phyloP scores from a whole-genome alignment of 495 filamentous ascomycete genomes.

The Pseudevernia furfuracea region DNA sequence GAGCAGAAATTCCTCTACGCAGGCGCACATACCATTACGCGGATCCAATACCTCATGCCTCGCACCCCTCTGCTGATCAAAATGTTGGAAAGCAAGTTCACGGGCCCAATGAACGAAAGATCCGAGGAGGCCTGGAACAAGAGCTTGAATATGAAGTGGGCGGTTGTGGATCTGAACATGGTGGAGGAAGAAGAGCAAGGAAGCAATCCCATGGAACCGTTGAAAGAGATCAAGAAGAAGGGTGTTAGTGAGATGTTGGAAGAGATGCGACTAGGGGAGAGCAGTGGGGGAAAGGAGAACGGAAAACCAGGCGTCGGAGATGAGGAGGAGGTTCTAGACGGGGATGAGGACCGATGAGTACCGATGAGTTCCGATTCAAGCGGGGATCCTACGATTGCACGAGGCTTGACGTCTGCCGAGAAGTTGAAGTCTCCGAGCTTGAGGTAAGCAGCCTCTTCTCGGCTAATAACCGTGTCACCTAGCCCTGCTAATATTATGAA shows the following conservation, averaged over 20 bases:
- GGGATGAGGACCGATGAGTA: neutral
- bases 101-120: neutral
- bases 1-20: neutral
- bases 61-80: neutral
- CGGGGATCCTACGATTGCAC: neutral
- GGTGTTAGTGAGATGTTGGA: neutral
- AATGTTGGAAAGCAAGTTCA: neutral
- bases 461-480: neutral
- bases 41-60: neutral
- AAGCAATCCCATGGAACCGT: neutral
- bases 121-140: neutral
- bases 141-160: slow-evolving; percentile 1
- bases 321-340: neutral
- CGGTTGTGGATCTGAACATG: neutral
- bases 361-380: neutral
- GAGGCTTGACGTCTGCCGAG: neutral
- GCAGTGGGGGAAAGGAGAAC: neutral
- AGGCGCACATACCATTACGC: neutral
- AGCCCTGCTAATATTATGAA: neutral
- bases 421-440: neutral
- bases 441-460: neutral
- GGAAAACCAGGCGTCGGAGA: neutral
- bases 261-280: neutral
- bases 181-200: neutral
- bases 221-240: neutral